These are phyloP conservation scores for Aegilops umbellulata DNA, from an alignment of 176 grass and related monocot genomes.

Conservation along the genomic window DNA sequence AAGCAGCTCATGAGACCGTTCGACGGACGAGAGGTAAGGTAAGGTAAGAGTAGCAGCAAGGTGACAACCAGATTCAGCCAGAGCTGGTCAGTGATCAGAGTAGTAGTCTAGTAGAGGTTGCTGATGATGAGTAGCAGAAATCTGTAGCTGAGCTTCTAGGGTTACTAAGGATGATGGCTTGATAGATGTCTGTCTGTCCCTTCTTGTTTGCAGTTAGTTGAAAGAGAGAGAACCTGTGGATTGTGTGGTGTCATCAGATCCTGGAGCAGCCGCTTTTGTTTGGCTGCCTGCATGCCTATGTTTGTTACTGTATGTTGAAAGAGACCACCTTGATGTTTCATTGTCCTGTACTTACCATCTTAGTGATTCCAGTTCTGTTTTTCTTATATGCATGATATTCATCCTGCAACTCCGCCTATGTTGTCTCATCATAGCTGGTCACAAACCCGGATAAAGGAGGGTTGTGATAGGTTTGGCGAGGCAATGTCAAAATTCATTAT, in stretches of 20 bases:
- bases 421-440: too few species aligned
- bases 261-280: slow-evolving; percentile 21
- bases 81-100: neutral
- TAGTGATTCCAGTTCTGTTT: neutral
- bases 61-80: neutral
- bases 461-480: too few species aligned
- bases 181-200: neutral
- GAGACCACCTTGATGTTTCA: neutral
- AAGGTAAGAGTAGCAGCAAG: neutral
- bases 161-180: neutral
- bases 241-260: neutral
- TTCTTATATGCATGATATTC: too few species aligned
- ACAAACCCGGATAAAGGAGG: too few species aligned
- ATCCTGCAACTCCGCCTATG: too few species aligned
- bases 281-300: neutral
- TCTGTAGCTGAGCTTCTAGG: slow-evolving; percentile 1
- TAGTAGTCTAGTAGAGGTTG: neutral
- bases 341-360: neutral
- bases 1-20: neutral
- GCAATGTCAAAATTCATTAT: too few species aligned
- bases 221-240: neutral
- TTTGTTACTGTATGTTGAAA: slow-evolving; percentile 1
- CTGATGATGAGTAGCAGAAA: neutral
- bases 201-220: neutral
- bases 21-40: too few species aligned